A percentile compares a stretch with the other conserved stretches of the same genome.
These are phyloP conservation scores for Wallacemonas collosoma DNA, from an alignment of 208 protist genomes.

Conservation along the genomic window DNA sequence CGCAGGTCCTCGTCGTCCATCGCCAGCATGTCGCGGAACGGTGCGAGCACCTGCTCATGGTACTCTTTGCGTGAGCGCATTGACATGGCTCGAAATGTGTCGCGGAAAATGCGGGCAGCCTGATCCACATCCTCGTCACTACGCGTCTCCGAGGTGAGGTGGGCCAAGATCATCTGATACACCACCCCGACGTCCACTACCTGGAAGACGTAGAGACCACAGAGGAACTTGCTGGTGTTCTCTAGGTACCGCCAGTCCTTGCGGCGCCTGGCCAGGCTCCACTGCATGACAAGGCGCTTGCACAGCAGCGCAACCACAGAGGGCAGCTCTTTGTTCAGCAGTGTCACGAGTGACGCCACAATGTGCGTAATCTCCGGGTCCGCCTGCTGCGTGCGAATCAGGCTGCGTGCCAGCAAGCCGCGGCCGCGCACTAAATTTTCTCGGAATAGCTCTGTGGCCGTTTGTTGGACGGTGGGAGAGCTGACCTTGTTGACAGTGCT, in stretches of 20 bases:
- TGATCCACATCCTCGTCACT: constrained; percentile 96
- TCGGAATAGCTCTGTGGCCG: constrained; percentile 95
- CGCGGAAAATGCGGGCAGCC: constrained; percentile 74
- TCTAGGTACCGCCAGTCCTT: constrained; percentile 91
- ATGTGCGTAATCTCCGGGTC: constrained; percentile 96
- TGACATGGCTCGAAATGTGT: constrained; percentile 77
- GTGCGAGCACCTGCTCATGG: constrained; percentile 69
- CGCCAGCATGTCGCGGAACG: constrained; percentile 80
- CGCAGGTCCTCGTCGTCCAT: constrained; percentile 92
- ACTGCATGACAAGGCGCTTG: constrained; percentile 92
- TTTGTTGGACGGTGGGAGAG: constrained; percentile 91
- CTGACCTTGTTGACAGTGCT: constrained; percentile 98
- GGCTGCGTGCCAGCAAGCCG: constrained; percentile 93
- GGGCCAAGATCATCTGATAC: constrained; percentile 76
- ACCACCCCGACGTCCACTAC: constrained; percentile 76
- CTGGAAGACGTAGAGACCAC: constrained; percentile 79
- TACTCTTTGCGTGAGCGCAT: constrained; percentile 55
- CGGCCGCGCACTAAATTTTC: constrained; percentile 98
- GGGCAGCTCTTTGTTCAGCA: constrained; percentile 98
- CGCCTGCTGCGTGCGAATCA: constrained; percentile 95
- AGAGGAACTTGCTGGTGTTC: constrained; percentile 67
- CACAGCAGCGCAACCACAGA: constrained; percentile 95
- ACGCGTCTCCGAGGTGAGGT: constrained; percentile 81
- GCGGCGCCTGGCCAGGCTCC: constrained; percentile 82
- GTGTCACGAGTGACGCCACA: constrained; percentile 94